Conservation (phyloP, 2,329 filamentous ascomycete genomes). For the Monosporascus sp. region DNA sequence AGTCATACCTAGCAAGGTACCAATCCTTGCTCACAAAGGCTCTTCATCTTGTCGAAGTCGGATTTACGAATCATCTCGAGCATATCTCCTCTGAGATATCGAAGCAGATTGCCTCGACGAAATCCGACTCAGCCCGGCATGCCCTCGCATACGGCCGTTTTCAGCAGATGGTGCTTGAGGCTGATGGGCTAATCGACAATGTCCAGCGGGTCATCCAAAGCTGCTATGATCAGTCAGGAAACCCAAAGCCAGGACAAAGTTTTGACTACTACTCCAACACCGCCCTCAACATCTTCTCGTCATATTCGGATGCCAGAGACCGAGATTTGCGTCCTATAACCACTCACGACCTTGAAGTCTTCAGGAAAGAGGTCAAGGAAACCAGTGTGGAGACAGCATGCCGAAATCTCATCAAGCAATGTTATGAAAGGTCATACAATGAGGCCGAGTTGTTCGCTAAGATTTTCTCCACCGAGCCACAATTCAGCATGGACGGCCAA, state of each 20-base stretch:
- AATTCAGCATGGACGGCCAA: conserved; percentile 43
- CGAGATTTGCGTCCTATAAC: conserved; percentile 47
- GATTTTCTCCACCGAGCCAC: conserved; percentile 51
- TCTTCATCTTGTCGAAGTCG: conserved; percentile 56
- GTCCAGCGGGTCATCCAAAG: conserved; percentile 46
- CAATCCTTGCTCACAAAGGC: conserved; percentile 69
- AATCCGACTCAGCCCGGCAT: conserved; percentile 55
- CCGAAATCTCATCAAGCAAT: conserved; percentile 55
- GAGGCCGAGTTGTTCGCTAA: conserved; percentile 49
- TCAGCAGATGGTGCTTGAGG: conserved; percentile 52
- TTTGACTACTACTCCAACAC: conserved; percentile 50
- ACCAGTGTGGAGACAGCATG: conserved; percentile 48
- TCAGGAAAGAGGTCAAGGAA: conserved; percentile 46
- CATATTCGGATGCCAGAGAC: conserved; percentile 49
- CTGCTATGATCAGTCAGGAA: conserved; percentile 49
- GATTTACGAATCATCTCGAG: conserved; percentile 47
- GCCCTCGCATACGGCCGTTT: conserved; percentile 57
- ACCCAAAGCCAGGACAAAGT: conserved; percentile 37
- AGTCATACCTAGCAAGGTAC: conserved; percentile 83
- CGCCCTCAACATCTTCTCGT: conserved; percentile 48
- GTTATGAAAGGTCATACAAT: conserved; percentile 52
- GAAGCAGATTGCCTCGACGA: conserved; percentile 47
- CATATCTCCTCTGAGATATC: conserved; percentile 50
- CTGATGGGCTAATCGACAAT: conserved; percentile 51
- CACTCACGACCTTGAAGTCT: conserved; percentile 50